A percentile compares a stretch with the other conserved stretches of the same genome.
phyloP scores from a whole-genome alignment of 495 filamentous ascomycete species.

The Aspergillus kassunensis region DNA sequence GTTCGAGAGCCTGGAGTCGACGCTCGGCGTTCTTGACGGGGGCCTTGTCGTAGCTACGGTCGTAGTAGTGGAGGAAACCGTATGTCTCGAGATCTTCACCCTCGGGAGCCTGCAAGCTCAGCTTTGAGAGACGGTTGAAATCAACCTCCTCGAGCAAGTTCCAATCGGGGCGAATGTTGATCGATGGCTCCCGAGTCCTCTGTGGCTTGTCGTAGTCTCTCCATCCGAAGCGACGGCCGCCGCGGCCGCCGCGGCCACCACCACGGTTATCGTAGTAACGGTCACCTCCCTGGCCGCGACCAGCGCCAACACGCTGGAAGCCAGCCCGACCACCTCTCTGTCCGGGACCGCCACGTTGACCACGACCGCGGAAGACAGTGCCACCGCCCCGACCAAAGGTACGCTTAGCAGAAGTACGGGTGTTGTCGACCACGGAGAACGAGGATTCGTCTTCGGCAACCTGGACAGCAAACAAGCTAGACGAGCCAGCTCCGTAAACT shows the following conservation, averaged over 20 bases:
- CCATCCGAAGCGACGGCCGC: conserved; percentile 92
- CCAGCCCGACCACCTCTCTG: conserved; percentile 53
- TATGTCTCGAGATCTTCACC: conserved; percentile 94
- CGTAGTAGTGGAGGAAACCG: conserved; percentile 97
- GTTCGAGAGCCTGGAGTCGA: conserved; percentile 81
- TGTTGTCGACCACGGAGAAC: conserved; percentile 97
- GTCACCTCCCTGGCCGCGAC: conserved; percentile 56
- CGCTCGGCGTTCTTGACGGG: conserved; percentile 83
- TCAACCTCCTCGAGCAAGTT: conserved; percentile 96
- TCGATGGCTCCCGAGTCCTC: conserved; percentile 89
- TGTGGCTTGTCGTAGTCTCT: conserved; percentile 98
- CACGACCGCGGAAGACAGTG: conserved; percentile 85
- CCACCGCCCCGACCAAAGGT: conserved; percentile 82
- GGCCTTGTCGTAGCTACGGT: conserved; percentile 87
- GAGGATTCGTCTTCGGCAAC: conserved; percentile 91
- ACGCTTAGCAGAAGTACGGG: conserved; percentile 75
- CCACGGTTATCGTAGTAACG: conserved; percentile 58
- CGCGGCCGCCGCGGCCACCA: conserved; percentile 54
- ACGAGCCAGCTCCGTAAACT: conserved; percentile 88
- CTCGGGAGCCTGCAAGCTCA: conserved; percentile 90
- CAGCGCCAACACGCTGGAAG: conserved; percentile 63
- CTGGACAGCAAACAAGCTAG: conserved; percentile 82
- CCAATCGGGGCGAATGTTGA: conserved; percentile 94
- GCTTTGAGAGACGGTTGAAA: conserved; percentile 88
- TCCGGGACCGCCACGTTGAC: conserved; percentile 51